A percentile compares a stretch with the other conserved stretches of the same genome.
These are phyloP conservation scores for Pichia norvegensis DNA, from an alignment of 1,139 yeast genomes.

Conservation along the genomic window DNA sequence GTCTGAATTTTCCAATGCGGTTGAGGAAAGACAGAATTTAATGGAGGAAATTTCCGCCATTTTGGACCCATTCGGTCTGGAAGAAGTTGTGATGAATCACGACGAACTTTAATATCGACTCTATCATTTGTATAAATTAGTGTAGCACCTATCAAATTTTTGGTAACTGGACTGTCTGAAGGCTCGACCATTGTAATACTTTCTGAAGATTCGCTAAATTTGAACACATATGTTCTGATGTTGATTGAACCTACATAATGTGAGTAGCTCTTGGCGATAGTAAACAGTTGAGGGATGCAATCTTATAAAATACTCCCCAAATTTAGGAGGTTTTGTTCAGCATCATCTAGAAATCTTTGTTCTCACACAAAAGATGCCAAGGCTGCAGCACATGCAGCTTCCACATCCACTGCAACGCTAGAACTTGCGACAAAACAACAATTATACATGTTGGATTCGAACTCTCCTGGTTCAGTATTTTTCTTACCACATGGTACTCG, in stretches of 20 bases:
- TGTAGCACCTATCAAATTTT: too few species aligned
- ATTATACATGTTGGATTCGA: conserved; percentile 65
- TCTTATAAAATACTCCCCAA: background rate
- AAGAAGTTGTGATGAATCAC: background rate
- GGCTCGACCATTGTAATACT: too few species aligned
- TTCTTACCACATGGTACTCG: conserved; percentile 89
- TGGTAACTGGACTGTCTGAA: too few species aligned
- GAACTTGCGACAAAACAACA: conserved; percentile 57
- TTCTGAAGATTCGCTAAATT: too few species aligned
- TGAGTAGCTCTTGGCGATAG: too few species aligned
- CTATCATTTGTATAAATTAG: too few species aligned
- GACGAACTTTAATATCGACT: background rate
- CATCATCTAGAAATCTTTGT: conserved; percentile 4
- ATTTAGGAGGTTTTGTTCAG: background rate
- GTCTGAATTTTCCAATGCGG: background rate
- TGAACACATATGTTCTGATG: too few species aligned
- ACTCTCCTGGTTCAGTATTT: conserved; percentile 84
- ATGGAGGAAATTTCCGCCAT: background rate
- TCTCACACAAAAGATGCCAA: conserved; percentile 4
- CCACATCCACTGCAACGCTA: conserved; percentile 33
- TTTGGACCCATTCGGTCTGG: background rate
- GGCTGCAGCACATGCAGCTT: conserved; percentile 1
- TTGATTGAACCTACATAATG: too few species aligned
- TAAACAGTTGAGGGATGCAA: background rate
- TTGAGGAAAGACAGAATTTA: background rate